These are phyloP conservation scores for Yarrowia sp. DNA, from an alignment of 805 yeast genomes.

Conservation along the genomic window DNA sequence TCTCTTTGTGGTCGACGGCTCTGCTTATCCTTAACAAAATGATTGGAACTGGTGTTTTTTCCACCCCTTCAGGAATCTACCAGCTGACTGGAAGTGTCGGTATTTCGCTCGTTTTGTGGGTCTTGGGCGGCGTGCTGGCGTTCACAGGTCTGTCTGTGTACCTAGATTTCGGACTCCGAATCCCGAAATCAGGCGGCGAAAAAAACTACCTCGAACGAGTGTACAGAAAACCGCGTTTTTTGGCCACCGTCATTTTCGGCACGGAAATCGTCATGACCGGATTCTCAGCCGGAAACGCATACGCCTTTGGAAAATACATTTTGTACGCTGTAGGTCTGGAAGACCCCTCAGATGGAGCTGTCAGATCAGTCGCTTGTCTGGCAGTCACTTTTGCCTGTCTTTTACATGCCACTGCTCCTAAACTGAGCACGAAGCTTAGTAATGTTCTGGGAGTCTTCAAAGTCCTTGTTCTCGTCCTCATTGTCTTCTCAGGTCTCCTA, in stretches of 20 bases:
- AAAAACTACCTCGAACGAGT: slow-evolving; percentile 69
- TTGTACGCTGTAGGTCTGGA: slow-evolving; percentile 55
- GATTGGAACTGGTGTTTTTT: slow-evolving; percentile 78
- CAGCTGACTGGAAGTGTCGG: slow-evolving; percentile 66
- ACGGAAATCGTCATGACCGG: slow-evolving; percentile 64
- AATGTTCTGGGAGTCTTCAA: slow-evolving; percentile 63
- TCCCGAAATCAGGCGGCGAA: slow-evolving; percentile 74
- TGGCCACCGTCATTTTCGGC: slow-evolving; percentile 59
- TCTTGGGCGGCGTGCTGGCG: slow-evolving; percentile 67
- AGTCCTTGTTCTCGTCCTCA: slow-evolving; percentile 58
- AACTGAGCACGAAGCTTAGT: slow-evolving; percentile 59
- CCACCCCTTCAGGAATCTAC: slow-evolving; percentile 70
- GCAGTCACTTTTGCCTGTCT: slow-evolving; percentile 57
- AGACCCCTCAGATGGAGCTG: slow-evolving; percentile 49
- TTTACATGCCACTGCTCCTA: slow-evolving; percentile 59
- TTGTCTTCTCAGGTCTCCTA: slow-evolving; percentile 58
- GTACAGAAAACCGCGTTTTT: slow-evolving; percentile 60
- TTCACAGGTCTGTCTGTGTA: slow-evolving; percentile 62
- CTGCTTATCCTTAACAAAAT: slow-evolving; percentile 66
- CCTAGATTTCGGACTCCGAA: slow-evolving; percentile 68
- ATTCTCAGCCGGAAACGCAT: slow-evolving; percentile 67
- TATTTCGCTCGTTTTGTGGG: slow-evolving; percentile 61
- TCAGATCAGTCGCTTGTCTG: slow-evolving; percentile 59
- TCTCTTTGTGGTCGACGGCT: slow-evolving; percentile 50
- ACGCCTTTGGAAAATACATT: slow-evolving; percentile 68